A percentile compares a stretch with the other conserved stretches of the same genome.
Evolutionary conservation across 345 rosid species (phyloP).

Genomic region (Rhodomyrtus tomentosa): DNA sequence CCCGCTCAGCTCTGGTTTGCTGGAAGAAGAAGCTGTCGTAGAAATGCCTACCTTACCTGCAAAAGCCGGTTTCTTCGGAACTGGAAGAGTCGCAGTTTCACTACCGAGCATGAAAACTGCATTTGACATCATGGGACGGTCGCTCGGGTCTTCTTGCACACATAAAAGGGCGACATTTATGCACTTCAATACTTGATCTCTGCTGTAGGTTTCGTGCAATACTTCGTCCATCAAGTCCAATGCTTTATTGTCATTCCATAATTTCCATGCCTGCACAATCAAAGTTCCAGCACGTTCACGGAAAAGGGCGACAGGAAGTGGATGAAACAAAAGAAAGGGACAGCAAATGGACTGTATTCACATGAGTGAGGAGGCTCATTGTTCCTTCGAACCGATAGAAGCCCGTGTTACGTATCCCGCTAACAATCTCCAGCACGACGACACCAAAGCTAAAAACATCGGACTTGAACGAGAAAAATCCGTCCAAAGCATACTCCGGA

Average conservation of each 20-base stretch:
- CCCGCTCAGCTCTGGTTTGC: slow-evolving; percentile 15
- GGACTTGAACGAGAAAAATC: slow-evolving; percentile 49
- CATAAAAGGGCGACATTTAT: slow-evolving; percentile 41
- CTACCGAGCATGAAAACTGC: slow-evolving; percentile 41
- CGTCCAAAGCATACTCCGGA: slow-evolving; percentile 53
- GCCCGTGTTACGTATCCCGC: slow-evolving; percentile 31
- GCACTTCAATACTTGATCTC: slow-evolving; percentile 24
- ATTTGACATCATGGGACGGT: slow-evolving; percentile 46
- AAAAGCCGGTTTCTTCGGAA: slow-evolving; percentile 39
- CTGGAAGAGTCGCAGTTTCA: slow-evolving; percentile 22
- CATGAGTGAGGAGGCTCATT: slow-evolving; percentile 37
- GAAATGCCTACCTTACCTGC: slow-evolving; percentile 18
- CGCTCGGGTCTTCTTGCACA: slow-evolving; percentile 44
- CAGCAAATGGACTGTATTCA: slow-evolving; percentile 7
- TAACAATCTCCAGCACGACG: slow-evolving; percentile 36
- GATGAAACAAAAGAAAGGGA: neutral
- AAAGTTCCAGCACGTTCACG: neutral
- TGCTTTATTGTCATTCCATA: slow-evolving; percentile 30
- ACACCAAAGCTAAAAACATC: slow-evolving; percentile 63
- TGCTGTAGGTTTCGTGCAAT: slow-evolving; percentile 4
- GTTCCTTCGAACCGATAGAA: slow-evolving; percentile 13
- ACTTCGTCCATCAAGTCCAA: slow-evolving; percentile 24
- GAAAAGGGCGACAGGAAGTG: neutral
- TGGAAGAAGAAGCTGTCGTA: slow-evolving; percentile 29
- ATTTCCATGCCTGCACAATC: slow-evolving; percentile 33